Base-by-base conservation (phyloP, 805 yeast genomes). In the Wickerhamiella spandovensis region DNA sequence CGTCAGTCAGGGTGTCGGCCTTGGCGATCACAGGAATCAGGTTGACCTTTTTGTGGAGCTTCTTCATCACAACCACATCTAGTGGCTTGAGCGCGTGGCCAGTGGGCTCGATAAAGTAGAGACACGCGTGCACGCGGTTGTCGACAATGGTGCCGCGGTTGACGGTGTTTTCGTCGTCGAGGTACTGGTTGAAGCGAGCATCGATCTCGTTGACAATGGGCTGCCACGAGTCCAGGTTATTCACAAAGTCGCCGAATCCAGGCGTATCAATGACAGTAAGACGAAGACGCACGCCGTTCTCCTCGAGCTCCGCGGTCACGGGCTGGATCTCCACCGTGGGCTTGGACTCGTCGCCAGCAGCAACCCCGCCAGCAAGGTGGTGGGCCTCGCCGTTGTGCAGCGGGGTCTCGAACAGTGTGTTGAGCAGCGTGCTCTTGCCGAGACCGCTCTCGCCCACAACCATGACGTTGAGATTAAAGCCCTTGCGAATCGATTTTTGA, bases 101-200 rank as follows among this genome's bases (percentile, higher is more conserved):
- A 23, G 97, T 89, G 58, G 98, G 98, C 69, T 90, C 96, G 61
- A 92, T 84, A 61, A 92, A 90, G 69, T 89, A 92, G 55, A 92
- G 70, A 64, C 88, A 79, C 32, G 96, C 97, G 67, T 92, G 98
- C 53, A 92, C 78, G 63, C 98, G 81, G 62, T 81, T 77, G 68
- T 92, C 98, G 51, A 70, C 74, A 55, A 82, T 74, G 18, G 76
- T 67, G 12, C 83, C 70, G 67, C 97, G 79, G 67, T 79, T 80
- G 53, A 86, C 75, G 64, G 82, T 80, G 61, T 86, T 86, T 72
- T 92, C 98, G 47, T 80, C 78, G 68, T 92, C 97, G 68, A 92
- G 78, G 65, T 81, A 90, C 55, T 77, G 75, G 68, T 92, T 95
- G 64, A 82, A 92, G 63, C 97, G 80, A 55, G 72, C 67, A 65